Conservation (phyloP, 305 asterid genomes). For the Lippia alba region DNA sequence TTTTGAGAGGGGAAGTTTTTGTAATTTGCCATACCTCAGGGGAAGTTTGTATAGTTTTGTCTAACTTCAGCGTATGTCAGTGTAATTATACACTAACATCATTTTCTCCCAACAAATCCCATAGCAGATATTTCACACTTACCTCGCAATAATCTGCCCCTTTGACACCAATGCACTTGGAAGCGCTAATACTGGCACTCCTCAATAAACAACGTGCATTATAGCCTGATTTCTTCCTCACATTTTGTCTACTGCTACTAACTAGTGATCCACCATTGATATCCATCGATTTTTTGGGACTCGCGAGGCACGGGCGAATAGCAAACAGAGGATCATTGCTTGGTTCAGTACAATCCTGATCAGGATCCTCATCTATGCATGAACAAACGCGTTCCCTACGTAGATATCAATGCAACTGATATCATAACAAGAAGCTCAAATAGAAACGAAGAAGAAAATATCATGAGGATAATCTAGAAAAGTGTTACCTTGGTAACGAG, state of each 20-base stretch:
- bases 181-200: constrained; percentile 76
- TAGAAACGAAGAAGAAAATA: neutral
- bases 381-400: constrained; percentile 70
- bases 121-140: constrained; percentile 17
- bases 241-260: constrained; percentile 37
- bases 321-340: constrained; percentile 36
- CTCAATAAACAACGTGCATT: constrained; percentile 64
- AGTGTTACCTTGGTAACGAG: constrained; percentile 72
- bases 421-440: constrained; percentile 8
- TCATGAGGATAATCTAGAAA: neutral
- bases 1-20: too few relatives aligned
- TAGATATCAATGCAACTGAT: neutral
- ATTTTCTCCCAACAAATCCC: neutral
- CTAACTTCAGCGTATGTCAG: too few relatives aligned
- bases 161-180: constrained; percentile 60
- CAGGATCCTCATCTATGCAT: constrained; percentile 57
- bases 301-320: constrained; percentile 43
- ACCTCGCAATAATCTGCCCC: constrained; percentile 60
- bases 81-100: too few relatives aligned
- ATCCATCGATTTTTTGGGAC: constrained; percentile 47
- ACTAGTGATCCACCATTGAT: constrained; percentile 39
- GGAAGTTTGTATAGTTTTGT: too few relatives aligned
- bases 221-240: constrained; percentile 51
- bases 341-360: constrained; percentile 39
- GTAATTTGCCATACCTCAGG: too few relatives aligned